Percentiles rank a stretch among this genome's conserved stretches.
phyloP scores from a whole-genome alignment of 2,329 filamentous ascomycete genomes.

The Xylaria arbuscula region DNA sequence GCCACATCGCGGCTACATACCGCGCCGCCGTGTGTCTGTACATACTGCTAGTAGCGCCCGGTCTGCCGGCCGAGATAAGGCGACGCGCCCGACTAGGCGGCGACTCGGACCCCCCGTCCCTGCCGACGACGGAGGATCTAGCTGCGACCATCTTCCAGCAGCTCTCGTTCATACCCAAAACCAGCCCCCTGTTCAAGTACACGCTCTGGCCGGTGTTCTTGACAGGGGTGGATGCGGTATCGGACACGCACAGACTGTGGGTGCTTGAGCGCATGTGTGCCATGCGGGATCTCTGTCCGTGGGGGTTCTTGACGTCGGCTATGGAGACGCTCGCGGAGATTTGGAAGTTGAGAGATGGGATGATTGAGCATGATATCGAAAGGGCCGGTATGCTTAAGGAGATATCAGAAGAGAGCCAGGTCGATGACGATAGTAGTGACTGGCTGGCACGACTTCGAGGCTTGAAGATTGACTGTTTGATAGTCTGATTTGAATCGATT shows the following conservation, averaged over 20 bases:
- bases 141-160: constrained; percentile 63
- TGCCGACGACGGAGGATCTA: constrained; percentile 59
- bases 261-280: constrained; percentile 60
- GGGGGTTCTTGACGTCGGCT: constrained; percentile 63
- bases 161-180: constrained; percentile 59
- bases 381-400: constrained; percentile 33
- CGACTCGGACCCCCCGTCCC: constrained; percentile 42
- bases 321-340: constrained; percentile 62
- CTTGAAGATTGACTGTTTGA: constrained; percentile 59
- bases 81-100: constrained; percentile 10
- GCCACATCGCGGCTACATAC: constrained; percentile 59
- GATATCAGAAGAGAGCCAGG: not conserved
- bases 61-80: constrained; percentile 39
- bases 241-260: constrained; percentile 61
- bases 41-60: constrained; percentile 54
- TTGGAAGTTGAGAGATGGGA: constrained; percentile 57
- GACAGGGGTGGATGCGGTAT: constrained; percentile 65
- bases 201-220: constrained; percentile 71
- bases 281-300: constrained; percentile 60
- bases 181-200: constrained; percentile 67
- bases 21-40: constrained; percentile 61
- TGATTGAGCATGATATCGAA: not conserved
- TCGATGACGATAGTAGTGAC: constrained; percentile 29
- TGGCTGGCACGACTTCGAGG: constrained; percentile 59
- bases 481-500: constrained; percentile 52